A percentile compares a stretch with the other conserved stretches of the same genome.
These are phyloP conservation scores for Poterioochromonas sp. DNA, from an alignment of 352 stramenopile genomes.

Conservation along the genomic window DNA sequence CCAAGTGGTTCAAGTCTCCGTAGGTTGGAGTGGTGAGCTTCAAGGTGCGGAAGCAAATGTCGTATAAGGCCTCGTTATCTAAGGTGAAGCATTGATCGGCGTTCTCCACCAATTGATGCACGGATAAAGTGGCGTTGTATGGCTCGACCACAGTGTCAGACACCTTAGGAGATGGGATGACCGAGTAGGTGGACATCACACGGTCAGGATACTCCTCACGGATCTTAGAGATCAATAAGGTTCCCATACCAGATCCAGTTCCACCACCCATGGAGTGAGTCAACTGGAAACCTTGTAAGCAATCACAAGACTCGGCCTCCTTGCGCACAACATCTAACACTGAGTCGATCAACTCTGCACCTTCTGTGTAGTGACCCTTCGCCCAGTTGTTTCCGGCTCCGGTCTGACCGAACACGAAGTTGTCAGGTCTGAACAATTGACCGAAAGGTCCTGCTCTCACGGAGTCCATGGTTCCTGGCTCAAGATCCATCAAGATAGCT, in stretches of 20 bases:
- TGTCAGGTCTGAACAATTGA: constrained; percentile 72
- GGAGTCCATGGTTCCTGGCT: constrained; percentile 97
- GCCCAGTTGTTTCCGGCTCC: constrained; percentile 83
- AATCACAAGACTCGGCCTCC: constrained; percentile 71
- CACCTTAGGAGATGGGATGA: constrained; percentile 63
- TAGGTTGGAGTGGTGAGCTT: constrained; percentile 97
- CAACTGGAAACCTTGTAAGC: constrained; percentile 78
- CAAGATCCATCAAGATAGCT: constrained; percentile 95
- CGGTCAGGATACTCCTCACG: constrained; percentile 63
- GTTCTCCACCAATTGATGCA: constrained; percentile 99
- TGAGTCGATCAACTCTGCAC: constrained; percentile 65
- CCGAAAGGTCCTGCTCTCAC: constrained; percentile 72
- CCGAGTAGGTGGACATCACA: constrained; percentile 63
- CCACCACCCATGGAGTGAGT: constrained; percentile 79
- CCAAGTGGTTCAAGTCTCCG: constrained; percentile 96
- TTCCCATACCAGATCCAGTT: constrained; percentile 75
- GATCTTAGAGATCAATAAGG: constrained; percentile 80
- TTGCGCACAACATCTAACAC: constrained; percentile 59
- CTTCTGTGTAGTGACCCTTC: constrained; percentile 73
- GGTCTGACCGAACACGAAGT: constrained; percentile 72
- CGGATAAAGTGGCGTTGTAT: constrained; percentile 66
- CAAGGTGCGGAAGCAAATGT: constrained; percentile 99
- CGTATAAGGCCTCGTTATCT: constrained; percentile 99
- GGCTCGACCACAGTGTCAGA: constrained; percentile 80
- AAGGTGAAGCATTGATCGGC: constrained; percentile 98